Conservation (phyloP, 345 rosid species). For the Arabidopsis suecica region DNA sequence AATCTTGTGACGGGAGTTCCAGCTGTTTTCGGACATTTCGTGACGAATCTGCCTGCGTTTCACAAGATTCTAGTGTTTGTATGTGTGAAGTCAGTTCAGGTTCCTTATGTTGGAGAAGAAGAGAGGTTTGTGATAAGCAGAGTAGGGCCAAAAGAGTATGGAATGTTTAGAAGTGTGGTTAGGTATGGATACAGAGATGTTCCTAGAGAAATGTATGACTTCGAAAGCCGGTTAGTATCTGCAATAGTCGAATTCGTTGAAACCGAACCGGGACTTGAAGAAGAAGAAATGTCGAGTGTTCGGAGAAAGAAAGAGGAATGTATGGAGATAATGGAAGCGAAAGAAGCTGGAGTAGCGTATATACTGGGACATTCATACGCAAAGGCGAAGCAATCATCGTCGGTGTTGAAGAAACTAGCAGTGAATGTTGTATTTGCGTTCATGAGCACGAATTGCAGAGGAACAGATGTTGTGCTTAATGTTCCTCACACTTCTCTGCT, state of each 20-base stretch:
- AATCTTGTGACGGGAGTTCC: slow-evolving; percentile 81
- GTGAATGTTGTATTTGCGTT: slow-evolving; percentile 65
- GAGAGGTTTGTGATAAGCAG: slow-evolving; percentile 73
- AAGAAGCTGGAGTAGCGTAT: slow-evolving; percentile 72
- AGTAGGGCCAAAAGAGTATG: slow-evolving; percentile 74
- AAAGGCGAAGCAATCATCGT: slow-evolving; percentile 67
- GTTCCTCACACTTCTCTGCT: slow-evolving; percentile 72
- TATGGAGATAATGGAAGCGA: slow-evolving; percentile 58
- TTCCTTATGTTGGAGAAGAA: slow-evolving; percentile 63
- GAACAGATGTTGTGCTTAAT: slow-evolving; percentile 64
- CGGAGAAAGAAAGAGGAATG: slow-evolving; percentile 48
- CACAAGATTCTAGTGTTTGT: slow-evolving; percentile 81
- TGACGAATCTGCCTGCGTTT: slow-evolving; percentile 81
- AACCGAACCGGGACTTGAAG: slow-evolving; percentile 39
- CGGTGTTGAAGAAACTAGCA: slow-evolving; percentile 64
- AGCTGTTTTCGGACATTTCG: slow-evolving; percentile 80
- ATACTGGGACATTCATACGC: slow-evolving; percentile 72
- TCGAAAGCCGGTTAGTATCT: slow-evolving; percentile 64
- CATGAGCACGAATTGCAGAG: slow-evolving; percentile 76
- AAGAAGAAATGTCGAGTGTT: slow-evolving; percentile 1
- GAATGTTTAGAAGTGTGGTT: slow-evolving; percentile 85
- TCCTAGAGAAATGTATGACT: slow-evolving; percentile 71
- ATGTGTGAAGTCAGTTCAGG: slow-evolving; percentile 79
- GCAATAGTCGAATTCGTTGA: slow-evolving; percentile 61
- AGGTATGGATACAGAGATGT: slow-evolving; percentile 85